Conservation (phyloP, 2,329 filamentous ascomycete genomes). For the Amauroascus niger region DNA sequence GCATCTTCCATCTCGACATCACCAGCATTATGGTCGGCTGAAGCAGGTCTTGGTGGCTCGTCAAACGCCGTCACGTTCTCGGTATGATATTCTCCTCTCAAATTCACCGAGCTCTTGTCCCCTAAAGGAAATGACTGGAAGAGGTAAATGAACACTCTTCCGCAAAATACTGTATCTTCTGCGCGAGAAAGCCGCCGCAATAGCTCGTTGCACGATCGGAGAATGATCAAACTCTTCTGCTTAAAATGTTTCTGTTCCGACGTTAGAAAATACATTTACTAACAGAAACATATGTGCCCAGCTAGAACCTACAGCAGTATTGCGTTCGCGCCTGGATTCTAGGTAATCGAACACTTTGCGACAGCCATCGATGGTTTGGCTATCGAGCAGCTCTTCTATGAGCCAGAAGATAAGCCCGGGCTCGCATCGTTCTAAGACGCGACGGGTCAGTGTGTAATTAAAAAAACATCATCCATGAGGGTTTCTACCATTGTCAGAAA, state of each 20-base stretch:
- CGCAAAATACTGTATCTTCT: conserved; percentile 94
- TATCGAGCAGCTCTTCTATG: conserved; percentile 89
- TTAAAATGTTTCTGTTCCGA: conserved; percentile 54
- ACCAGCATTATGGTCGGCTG: conserved; percentile 47
- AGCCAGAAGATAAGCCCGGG: conserved; percentile 78
- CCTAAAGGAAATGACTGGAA: conserved; percentile 96
- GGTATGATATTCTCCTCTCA: conserved; percentile 88
- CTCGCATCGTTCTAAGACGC: conserved; percentile 45
- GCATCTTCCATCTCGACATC: conserved; percentile 51
- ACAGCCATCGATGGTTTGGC: conserved; percentile 87
- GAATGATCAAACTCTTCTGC: conserved; percentile 75
- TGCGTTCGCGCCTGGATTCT: conserved; percentile 80
- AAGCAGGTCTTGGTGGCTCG: conserved; percentile 36
- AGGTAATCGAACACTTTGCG: conserved; percentile 88
- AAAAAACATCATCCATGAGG: conserved; percentile 5
- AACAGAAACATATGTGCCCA: not conserved
- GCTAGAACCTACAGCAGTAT: conserved; percentile 55
- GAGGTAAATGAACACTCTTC: conserved; percentile 94
- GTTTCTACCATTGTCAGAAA: conserved; percentile 70
- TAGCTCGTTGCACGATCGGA: conserved; percentile 92
- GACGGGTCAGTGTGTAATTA: not conserved
- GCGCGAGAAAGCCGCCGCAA: conserved; percentile 88
- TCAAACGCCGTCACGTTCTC: conserved; percentile 90
- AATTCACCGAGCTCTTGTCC: conserved; percentile 93
- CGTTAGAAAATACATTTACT: conserved; percentile 19